Base-by-base conservation (phyloP, 2,329 filamentous ascomycete genomes). In the Ascosphaera aggregata region DNA sequence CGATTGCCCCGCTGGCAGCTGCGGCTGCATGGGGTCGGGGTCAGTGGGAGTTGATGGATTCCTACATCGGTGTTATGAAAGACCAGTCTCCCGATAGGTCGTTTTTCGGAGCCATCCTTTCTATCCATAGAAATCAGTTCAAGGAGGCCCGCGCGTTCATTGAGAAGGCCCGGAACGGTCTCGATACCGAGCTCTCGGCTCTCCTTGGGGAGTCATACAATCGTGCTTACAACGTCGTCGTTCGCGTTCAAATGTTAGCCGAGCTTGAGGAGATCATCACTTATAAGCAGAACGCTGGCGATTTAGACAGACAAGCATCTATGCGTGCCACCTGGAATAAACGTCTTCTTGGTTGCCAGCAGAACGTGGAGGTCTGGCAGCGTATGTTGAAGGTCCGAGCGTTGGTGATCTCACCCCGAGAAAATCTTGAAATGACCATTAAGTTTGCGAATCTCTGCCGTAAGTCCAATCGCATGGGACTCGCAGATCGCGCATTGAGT, bases 371-470 rank as follows among this genome's bases (percentile, higher is more conserved):
- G 51, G 82, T 95, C 2, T 99, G 89, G 89, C 85, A 94, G 54
- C 74, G 89, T 43, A 95, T 95, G 82, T 73, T 99, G 40, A 89
- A 93, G 53, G 75, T 98, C 22, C 75, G 89, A 43, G 80, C 84
- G 16, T 66, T 99, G 39, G 89, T 99, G 42, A 86, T 95, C 43
- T 76, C 76, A 1, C 86, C 91, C 0, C 73, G 73, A 24, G 85
- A 99, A 54, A 94, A 94, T 51, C 82, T 92, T 65, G 80, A 92
- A 50, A 98, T 98, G 84, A 94, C 85, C 75, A 95, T 98, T 64
- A 99, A 98, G 55, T 98, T 94, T 54, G 81, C 89, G 50, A 98
- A 95, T 50, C 71, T 98, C 4, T 99, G 91, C 58, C 80, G 91
- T 50, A 99, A 98, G 58, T 93, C 86, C 35, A 80, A 82, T 42